These are phyloP conservation scores for Corymbia citriodora DNA, from an alignment of 441 rosid genomes.

Conservation along the genomic window DNA sequence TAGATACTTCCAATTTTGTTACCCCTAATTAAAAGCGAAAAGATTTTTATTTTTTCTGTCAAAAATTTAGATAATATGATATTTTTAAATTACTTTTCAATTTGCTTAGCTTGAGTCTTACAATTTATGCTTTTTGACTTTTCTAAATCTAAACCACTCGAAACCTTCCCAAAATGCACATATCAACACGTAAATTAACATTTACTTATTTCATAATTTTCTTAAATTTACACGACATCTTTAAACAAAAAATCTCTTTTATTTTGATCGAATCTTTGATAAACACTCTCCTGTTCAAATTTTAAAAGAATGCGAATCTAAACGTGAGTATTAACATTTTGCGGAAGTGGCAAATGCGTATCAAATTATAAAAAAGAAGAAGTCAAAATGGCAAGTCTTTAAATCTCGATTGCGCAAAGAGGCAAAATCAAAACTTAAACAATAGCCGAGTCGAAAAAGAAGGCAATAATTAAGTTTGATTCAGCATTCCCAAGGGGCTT, in stretches of 20 bases:
- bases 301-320: not conserved
- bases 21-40: not conserved
- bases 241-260: rapidly evolving
- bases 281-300: no score
- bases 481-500: no score
- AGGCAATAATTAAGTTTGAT: no score
- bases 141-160: not conserved
- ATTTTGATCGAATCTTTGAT: no score
- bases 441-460: not conserved
- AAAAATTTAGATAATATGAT: not conserved
- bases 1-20: not conserved
- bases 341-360: not conserved
- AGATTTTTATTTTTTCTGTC: not conserved
- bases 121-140: not conserved
- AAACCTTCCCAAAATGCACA: no score
- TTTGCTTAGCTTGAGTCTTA: not conserved
- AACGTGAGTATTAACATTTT: not conserved
- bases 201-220: not conserved
- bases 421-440: no score
- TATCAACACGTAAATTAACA: not conserved
- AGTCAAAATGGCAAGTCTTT: not conserved
- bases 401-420: no score
- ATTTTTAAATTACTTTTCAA: not conserved
- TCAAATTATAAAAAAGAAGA: not conserved
- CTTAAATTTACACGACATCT: no score